These are phyloP conservation scores for Beauveria asiatica DNA, from an alignment of 2,329 filamentous ascomycete genomes.

Conservation along the genomic window DNA sequence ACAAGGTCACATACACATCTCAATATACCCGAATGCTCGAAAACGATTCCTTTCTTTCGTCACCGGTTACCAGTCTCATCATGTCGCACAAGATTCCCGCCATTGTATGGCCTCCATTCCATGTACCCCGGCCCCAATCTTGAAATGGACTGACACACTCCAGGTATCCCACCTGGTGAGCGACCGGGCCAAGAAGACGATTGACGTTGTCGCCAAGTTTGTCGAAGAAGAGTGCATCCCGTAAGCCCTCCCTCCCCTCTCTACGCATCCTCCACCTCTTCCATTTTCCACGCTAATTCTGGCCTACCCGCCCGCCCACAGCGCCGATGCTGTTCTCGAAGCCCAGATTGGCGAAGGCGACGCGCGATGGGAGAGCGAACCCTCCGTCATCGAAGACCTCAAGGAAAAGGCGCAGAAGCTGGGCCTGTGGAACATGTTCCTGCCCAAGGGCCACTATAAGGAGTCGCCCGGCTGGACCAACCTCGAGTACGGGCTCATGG, in stretches of 20 bases:
- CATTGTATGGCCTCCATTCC: slow-evolving; percentile 28
- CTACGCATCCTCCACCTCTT: not conserved
- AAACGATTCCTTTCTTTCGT: slow-evolving; percentile 6
- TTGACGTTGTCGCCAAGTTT: slow-evolving; percentile 88
- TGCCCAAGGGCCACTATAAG: slow-evolving; percentile 90
- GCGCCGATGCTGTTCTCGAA: slow-evolving; percentile 69
- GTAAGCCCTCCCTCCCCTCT: slow-evolving; percentile 32
- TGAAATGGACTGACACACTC: not conserved
- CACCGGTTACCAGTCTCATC: slow-evolving; percentile 12
- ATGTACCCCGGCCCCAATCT: not conserved
- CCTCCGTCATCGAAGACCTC: slow-evolving; percentile 75
- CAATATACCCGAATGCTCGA: slow-evolving; percentile 8
- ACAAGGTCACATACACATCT: not conserved
- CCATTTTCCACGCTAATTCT: not conserved
- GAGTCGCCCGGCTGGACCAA: slow-evolving; percentile 93
- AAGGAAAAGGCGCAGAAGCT: slow-evolving; percentile 75
- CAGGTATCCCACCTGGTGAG: slow-evolving; percentile 57
- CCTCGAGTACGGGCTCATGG: slow-evolving; percentile 96
- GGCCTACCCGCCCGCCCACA: slow-evolving; percentile 19
- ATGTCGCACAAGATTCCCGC: slow-evolving; percentile 40
- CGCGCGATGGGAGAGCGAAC: slow-evolving; percentile 71
- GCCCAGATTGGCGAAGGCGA: slow-evolving; percentile 73
- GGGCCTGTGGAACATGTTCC: slow-evolving; percentile 97
- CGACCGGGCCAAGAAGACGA: slow-evolving; percentile 72
- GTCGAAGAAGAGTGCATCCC: slow-evolving; percentile 93